Percentiles rank a stretch among this genome's conserved stretches.
These are phyloP conservation scores for Rubia occidens DNA, from an alignment of 305 asterid genomes.

Conservation along the genomic window DNA sequence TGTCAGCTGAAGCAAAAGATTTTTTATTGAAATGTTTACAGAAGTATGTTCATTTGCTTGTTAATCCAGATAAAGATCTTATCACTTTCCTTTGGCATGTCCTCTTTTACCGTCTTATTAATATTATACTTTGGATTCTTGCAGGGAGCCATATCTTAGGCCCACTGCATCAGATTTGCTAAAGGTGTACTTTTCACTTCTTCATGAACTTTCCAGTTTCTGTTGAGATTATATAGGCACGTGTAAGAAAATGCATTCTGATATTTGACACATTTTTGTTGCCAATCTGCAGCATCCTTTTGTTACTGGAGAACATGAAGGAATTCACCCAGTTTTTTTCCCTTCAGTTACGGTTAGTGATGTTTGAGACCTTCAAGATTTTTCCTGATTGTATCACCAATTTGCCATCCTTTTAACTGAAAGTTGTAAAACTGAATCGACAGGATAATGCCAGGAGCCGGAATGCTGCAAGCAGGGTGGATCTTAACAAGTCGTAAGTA, in stretches of 20 bases:
- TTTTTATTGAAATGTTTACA: slow-evolving; percentile 83
- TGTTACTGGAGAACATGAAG: slow-evolving; percentile 69
- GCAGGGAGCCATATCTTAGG: slow-evolving; percentile 90
- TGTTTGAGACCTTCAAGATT: slow-evolving; percentile 19
- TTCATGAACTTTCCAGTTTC: neutral
- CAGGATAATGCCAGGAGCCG: slow-evolving; percentile 46
- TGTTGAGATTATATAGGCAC: neutral
- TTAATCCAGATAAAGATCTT: neutral
- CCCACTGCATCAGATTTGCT: slow-evolving; percentile 78
- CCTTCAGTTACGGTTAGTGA: slow-evolving; percentile 51
- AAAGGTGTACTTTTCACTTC: slow-evolving; percentile 38
- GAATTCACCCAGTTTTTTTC: slow-evolving; percentile 44
- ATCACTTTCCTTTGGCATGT: neutral
- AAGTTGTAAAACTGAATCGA: slow-evolving; percentile 19
- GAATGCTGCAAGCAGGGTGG: slow-evolving; percentile 39
- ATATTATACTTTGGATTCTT: slow-evolving; percentile 23
- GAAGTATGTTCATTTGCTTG: slow-evolving; percentile 43
- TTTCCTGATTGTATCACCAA: slow-evolving; percentile 5
- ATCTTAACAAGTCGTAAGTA: slow-evolving; percentile 59
- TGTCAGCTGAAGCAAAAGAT: slow-evolving; percentile 80
- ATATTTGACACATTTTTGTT: slow-evolving; percentile 17
- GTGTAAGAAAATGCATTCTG: neutral
- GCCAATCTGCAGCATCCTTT: slow-evolving; percentile 73
- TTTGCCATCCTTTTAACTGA: slow-evolving; percentile 16
- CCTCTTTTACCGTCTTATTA: slow-evolving; percentile 17